Evolutionary conservation across 371 early-diverging fungal genomes (phyloP).

Genomic region (Choanephora cucurbitarum): DNA sequence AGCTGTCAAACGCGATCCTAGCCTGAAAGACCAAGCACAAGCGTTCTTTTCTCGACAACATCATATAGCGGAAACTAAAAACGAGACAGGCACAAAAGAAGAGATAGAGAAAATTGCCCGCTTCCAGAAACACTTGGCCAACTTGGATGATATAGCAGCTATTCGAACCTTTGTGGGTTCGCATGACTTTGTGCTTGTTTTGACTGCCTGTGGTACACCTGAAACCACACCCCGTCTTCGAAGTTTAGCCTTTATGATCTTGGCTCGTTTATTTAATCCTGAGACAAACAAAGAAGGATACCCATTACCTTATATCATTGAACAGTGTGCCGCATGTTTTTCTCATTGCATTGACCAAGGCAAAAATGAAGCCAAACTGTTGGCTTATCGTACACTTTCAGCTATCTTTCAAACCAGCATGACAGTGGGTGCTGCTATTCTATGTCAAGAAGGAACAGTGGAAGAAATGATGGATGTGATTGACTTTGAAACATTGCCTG

Average conservation of each 20-base stretch:
- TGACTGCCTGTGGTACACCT: slow-evolving; percentile 39
- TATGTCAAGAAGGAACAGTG: slow-evolving; percentile 65
- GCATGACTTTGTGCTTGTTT: slow-evolving; percentile 31
- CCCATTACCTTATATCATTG: slow-evolving; percentile 37
- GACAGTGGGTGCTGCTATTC: slow-evolving; percentile 61
- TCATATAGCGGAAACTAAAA: not conserved
- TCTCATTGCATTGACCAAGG: slow-evolving; percentile 44
- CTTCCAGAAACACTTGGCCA: slow-evolving; percentile 25
- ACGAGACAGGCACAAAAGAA: not conserved
- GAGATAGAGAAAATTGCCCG: slow-evolving; percentile 14
- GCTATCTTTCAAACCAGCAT: slow-evolving; percentile 65
- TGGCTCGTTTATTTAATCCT: slow-evolving; percentile 41
- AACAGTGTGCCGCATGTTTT: slow-evolving; percentile 45
- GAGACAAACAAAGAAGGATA: slow-evolving; percentile 12
- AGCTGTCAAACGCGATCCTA: slow-evolving; percentile 39
- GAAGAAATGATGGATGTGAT: slow-evolving; percentile 72
- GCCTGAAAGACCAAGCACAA: slow-evolving; percentile 35
- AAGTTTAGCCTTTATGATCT: slow-evolving; percentile 41
- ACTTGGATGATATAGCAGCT: slow-evolving; percentile 11
- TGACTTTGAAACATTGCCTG: slow-evolving; percentile 65
- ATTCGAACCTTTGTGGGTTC: slow-evolving; percentile 33
- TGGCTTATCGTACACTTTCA: slow-evolving; percentile 60
- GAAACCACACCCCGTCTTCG: slow-evolving; percentile 29
- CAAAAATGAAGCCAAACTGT: slow-evolving; percentile 39
- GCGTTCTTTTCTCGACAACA: slow-evolving; percentile 18